phyloP scores from a whole-genome alignment of 176 grass and related monocot species.

The Sorghum bicolor region Sorghum_bicolor_NCBIv3 NC_012872.2:4555001-4555500 shows the following conservation, averaged over 20 bases:
- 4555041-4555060: not conserved
- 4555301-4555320: too few relatives aligned
- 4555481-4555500: slow-evolving; percentile 5
- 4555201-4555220: not conserved
- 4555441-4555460: slow-evolving; percentile 82
- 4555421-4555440: slow-evolving; percentile 76
- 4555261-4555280: not conserved
- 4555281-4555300: too few relatives aligned
- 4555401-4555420: slow-evolving; percentile 58
- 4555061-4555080: not conserved
- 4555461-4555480: slow-evolving; percentile 36
- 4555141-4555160: slow-evolving; percentile 55
- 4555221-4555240: not conserved
- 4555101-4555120: slow-evolving; percentile 95
- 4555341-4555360: slow-evolving; percentile 76
- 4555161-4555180: slow-evolving; percentile 81
- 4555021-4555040: not conserved
- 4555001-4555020: too few relatives aligned
- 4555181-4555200: slow-evolving; percentile 74
- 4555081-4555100: slow-evolving; percentile 85
- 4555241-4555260: not conserved
- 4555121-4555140: slow-evolving; percentile 48
- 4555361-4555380: slow-evolving; percentile 53
- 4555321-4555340: slow-evolving; percentile 42
- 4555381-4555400: slow-evolving; percentile 85